phyloP scores from a whole-genome alignment of 129 eudicot species.

The Flaveria bidentis region DNA sequence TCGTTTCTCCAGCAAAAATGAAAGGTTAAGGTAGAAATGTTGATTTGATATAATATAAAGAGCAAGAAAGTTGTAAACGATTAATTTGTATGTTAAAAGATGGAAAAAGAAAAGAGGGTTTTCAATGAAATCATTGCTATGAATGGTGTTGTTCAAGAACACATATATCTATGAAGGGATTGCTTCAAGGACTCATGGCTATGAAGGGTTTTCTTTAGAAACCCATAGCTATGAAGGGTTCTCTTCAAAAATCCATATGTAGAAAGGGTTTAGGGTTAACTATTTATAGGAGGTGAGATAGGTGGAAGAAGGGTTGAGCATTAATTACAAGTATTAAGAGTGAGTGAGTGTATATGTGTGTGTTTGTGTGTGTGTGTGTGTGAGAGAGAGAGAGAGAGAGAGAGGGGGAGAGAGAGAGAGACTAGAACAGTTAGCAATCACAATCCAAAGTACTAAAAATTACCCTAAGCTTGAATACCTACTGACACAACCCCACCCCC shows the following conservation, averaged over 20 bases:
- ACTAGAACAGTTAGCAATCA: slow-evolving; percentile 51
- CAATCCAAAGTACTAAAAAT: slow-evolving; percentile 43
- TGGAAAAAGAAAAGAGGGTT: slow-evolving; percentile 12
- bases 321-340: slow-evolving; percentile 22
- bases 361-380: no score
- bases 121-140: no score
- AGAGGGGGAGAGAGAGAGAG: slow-evolving; percentile 25
- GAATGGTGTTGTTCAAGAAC: slow-evolving; percentile 8
- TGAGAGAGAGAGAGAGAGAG: slow-evolving; percentile 12
- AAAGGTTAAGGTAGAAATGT: neutral
- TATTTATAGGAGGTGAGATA: slow-evolving; percentile 28
- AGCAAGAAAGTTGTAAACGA: neutral
- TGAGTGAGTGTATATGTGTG: neutral
- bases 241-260: slow-evolving; percentile 24
- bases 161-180: neutral
- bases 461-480: slow-evolving; percentile 37
- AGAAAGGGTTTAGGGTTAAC: slow-evolving; percentile 37
- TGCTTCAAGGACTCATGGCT: neutral
- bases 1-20: slow-evolving; percentile 2
- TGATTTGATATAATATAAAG: neutral
- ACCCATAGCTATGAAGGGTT: slow-evolving; percentile 31
- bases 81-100: neutral
- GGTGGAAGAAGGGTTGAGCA: slow-evolving; percentile 32
- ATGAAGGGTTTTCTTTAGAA: slow-evolving; percentile 15
- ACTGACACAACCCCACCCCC: slow-evolving; percentile 43